Evolutionary conservation across 345 rosid species (phyloP).

Genomic region (Limnanthes douglasii): DNA sequence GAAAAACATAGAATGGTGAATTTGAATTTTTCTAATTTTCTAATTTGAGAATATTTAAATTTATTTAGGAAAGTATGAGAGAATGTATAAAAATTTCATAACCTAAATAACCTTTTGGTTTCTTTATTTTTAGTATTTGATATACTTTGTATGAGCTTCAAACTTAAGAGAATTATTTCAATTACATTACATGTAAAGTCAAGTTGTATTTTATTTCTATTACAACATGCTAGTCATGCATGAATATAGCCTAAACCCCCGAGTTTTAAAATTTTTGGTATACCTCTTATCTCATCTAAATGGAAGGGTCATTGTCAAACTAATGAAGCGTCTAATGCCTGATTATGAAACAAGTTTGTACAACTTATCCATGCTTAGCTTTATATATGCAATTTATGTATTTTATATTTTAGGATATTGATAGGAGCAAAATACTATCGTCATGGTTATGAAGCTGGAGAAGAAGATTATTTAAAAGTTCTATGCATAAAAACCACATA

Average conservation of each 20-base stretch:
- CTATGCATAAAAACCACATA: conserved; percentile 42
- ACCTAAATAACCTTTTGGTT: too few species aligned
- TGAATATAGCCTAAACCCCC: conserved; percentile 49
- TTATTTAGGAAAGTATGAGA: too few species aligned
- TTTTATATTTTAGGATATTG: conserved; percentile 34
- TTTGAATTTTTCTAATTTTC: too few species aligned
- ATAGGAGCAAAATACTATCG: conserved; percentile 37
- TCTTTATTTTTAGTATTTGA: too few species aligned
- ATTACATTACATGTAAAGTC: neutral
- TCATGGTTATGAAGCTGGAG: conserved; percentile 37
- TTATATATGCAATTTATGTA: too few species aligned
- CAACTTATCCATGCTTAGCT: too few species aligned
- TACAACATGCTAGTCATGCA: too few species aligned
- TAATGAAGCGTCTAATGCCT: conserved; percentile 33
- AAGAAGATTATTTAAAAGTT: conserved; percentile 23
- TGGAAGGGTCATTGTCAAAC: conserved; percentile 38
- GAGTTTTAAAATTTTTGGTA: conserved; percentile 22
- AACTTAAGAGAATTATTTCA: too few species aligned
- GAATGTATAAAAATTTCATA: too few species aligned
- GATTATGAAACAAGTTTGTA: conserved; percentile 29
- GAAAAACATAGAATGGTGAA: too few species aligned
- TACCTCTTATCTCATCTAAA: conserved; percentile 27
- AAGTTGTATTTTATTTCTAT: neutral
- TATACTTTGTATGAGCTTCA: neutral
- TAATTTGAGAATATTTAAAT: too few species aligned